phyloP scores from a whole-genome alignment of 495 filamentous ascomycete genomes.

The Wilcoxina mikolae region DNA sequence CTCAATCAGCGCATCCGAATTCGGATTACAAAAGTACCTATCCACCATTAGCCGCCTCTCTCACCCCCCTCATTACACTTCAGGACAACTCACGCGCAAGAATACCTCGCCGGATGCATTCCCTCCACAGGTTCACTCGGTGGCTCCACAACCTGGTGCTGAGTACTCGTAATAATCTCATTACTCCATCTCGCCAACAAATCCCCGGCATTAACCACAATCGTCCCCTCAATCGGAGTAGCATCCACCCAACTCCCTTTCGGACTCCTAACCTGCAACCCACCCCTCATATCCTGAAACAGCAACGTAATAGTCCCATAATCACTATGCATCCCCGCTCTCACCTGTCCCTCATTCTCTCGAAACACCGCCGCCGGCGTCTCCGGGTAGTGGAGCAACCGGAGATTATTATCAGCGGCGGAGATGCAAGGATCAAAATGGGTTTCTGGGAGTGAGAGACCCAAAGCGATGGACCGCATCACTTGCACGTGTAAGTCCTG shows the following conservation, averaged over 20 bases:
- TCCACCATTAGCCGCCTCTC: neutral
- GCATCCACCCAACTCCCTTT: slow-evolving; percentile 69
- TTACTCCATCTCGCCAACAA: slow-evolving; percentile 81
- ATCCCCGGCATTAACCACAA: slow-evolving; percentile 87
- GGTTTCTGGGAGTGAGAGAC: slow-evolving; percentile 51
- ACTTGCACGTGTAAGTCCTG: slow-evolving; percentile 60
- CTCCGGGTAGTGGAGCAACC: slow-evolving; percentile 77
- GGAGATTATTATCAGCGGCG: slow-evolving; percentile 67
- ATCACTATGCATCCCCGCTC: slow-evolving; percentile 77
- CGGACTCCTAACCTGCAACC: slow-evolving; percentile 68
- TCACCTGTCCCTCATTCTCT: slow-evolving; percentile 55
- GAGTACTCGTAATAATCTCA: slow-evolving; percentile 72
- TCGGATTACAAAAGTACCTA: slow-evolving; percentile 84
- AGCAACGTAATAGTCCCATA: slow-evolving; percentile 79
- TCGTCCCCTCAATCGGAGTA: slow-evolving; percentile 61
- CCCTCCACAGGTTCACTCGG: slow-evolving; percentile 31
- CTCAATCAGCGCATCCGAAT: slow-evolving; percentile 63
- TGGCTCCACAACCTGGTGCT: slow-evolving; percentile 82
- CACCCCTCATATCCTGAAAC: slow-evolving; percentile 74
- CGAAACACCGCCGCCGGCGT: slow-evolving; percentile 52
- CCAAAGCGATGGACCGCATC: slow-evolving; percentile 79
- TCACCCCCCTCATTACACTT: neutral
- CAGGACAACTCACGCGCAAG: slow-evolving; percentile 42
- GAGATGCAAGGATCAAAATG: slow-evolving; percentile 56
- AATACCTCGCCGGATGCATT: slow-evolving; percentile 46